A percentile compares a stretch with the other conserved stretches of the same genome.
Conservation (phyloP, 495 filamentous ascomycete genomes). For the Podospora didyma region DNA sequence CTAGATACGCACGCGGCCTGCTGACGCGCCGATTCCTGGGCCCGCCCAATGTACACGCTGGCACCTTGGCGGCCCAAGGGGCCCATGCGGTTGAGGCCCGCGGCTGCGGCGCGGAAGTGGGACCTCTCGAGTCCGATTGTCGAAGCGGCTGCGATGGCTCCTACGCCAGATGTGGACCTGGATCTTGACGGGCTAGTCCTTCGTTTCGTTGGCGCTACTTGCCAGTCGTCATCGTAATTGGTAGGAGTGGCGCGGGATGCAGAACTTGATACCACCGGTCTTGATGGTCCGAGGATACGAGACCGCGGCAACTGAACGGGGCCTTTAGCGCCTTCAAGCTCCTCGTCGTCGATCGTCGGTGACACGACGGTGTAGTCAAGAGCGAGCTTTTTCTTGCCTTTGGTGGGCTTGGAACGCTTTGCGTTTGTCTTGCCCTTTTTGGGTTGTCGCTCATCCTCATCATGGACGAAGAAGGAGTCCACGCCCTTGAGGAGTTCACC, state of each 20-base stretch:
- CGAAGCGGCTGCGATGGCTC: background rate
- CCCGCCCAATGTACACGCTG: constrained; percentile 33
- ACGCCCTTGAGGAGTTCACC: constrained; percentile 63
- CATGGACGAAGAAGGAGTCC: constrained; percentile 65
- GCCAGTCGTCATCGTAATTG: background rate
- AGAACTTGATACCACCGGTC: background rate
- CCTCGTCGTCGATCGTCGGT: constrained; percentile 11
- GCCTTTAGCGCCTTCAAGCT: constrained; percentile 25
- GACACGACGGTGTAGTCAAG: constrained; percentile 23
- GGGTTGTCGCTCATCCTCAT: constrained; percentile 27
- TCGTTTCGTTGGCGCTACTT: background rate
- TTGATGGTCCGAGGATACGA: background rate
- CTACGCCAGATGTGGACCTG: background rate
- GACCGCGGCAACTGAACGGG: constrained; percentile 5
- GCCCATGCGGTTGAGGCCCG: constrained; percentile 34
- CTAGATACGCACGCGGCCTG: constrained; percentile 19
- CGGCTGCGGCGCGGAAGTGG: constrained; percentile 24
- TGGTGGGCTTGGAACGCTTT: constrained; percentile 8
- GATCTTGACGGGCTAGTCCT: background rate
- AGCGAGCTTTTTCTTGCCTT: constrained; percentile 14
- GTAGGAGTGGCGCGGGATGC: background rate
- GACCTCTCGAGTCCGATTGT: constrained; percentile 5
- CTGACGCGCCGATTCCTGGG: constrained; percentile 20
- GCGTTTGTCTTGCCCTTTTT: constrained; percentile 45
- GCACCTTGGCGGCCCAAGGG: constrained; percentile 37